Percentiles rank a stretch among this genome's conserved stretches.
phyloP scores from a whole-genome alignment of 2,329 filamentous ascomycete genomes.

The Colletotrichum scovillei region DNA sequence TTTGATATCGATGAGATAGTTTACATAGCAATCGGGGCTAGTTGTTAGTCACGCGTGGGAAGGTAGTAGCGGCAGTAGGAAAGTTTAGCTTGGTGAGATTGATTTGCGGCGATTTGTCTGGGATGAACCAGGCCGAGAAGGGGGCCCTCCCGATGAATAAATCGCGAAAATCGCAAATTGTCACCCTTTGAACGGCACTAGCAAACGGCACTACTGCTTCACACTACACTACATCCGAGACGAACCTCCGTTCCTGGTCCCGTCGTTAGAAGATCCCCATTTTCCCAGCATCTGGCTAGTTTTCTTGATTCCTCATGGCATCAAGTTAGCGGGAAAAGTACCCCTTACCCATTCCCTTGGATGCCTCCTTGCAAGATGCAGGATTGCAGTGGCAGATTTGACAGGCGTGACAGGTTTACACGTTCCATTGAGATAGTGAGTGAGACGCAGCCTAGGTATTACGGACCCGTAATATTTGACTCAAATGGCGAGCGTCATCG shows the following conservation, averaged over 20 bases:
- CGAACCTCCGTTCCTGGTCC: slow-evolving; percentile 11
- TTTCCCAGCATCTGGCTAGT: not conserved
- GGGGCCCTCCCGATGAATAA: no score
- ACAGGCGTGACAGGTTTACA: not conserved
- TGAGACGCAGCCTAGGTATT: not conserved
- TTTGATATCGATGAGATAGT: not conserved
- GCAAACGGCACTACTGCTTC: slow-evolving; percentile 21
- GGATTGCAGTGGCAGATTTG: not conserved
- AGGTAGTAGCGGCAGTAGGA: not conserved
- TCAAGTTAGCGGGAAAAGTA: not conserved
- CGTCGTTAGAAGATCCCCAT: not conserved
- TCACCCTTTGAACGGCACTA: not conserved
- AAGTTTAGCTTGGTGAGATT: not conserved
- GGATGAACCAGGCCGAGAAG: not conserved
- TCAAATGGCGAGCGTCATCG: not conserved
- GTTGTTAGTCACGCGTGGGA: not conserved
- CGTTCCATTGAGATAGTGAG: no score
- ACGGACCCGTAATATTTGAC: not conserved
- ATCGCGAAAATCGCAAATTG: no score
- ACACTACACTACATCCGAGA: slow-evolving; percentile 24
- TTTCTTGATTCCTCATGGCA: not conserved
- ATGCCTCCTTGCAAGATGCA: not conserved
- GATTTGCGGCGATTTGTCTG: not conserved
- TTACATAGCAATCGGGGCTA: not conserved
- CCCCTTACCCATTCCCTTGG: not conserved